A percentile compares a stretch with the other conserved stretches of the same genome.
Evolutionary conservation across 352 stramenopile genomes (phyloP).

Genomic region (Phytophthora brassicae): DNA sequence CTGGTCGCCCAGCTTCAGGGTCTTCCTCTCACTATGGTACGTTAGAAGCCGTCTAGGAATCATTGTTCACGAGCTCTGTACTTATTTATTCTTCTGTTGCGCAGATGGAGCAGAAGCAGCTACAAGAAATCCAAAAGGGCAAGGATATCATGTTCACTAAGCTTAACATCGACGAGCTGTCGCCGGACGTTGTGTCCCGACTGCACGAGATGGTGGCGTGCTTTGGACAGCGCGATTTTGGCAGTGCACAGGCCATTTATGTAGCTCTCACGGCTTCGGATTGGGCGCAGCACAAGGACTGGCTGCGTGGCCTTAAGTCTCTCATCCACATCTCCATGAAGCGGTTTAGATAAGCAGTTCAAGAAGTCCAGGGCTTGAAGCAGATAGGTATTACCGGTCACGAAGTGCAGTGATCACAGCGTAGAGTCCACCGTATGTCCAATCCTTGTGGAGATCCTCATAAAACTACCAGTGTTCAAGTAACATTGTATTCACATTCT

Average conservation of each 20-base stretch:
- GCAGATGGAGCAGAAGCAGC: conserved; percentile 87
- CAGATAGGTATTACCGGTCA: conserved; percentile 16
- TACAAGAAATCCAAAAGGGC: conserved; percentile 83
- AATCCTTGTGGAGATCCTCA: conserved; percentile 11
- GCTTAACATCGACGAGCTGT: conserved; percentile 79
- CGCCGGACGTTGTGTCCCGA: conserved; percentile 62
- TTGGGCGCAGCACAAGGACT: conserved; percentile 98
- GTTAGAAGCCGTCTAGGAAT: conserved; percentile 16
- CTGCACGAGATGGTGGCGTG: conserved; percentile 82
- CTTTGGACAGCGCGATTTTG: conserved; percentile 82
- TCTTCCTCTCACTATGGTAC: conserved; percentile 82
- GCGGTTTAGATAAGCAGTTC: conserved; percentile 78
- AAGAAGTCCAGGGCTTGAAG: conserved; percentile 9
- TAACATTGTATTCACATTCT: too few species aligned
- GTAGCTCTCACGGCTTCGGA: conserved; percentile 91
- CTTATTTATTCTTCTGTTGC: conserved; percentile 20
- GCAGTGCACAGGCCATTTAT: conserved; percentile 81
- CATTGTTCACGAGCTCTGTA: background rate
- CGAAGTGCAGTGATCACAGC: conserved; percentile 15
- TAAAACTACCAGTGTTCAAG: conserved; percentile 19
- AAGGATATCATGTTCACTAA: conserved; percentile 89
- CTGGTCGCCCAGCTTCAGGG: conserved; percentile 71
- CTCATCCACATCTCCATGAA: conserved; percentile 95
- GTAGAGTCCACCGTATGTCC: conserved; percentile 2
- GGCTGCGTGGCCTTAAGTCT: conserved; percentile 96